These are phyloP conservation scores for Phaeolepiota aurea DNA, from an alignment of 768 basidiomycete species.

Conservation along the genomic window DNA sequence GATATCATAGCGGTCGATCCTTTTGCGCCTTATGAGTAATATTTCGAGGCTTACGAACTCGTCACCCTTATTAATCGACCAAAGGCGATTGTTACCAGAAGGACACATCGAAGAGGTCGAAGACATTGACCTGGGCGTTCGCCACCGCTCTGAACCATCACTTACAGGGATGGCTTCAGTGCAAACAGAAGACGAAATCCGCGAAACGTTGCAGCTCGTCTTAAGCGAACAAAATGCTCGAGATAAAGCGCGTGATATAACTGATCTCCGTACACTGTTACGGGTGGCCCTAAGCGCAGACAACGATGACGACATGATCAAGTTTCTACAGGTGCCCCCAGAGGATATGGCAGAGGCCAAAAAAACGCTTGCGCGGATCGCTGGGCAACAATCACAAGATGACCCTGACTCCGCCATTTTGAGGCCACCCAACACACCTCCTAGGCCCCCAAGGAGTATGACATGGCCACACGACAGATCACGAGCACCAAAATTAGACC, in stretches of 20 bases:
- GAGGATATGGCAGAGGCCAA: slow-evolving; percentile 48
- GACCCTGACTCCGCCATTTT: not conserved
- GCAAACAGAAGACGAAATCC: slow-evolving; percentile 8
- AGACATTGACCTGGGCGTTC: not conserved
- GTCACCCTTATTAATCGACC: slow-evolving; percentile 11
- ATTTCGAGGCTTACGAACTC: slow-evolving; percentile 25
- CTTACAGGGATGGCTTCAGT: not conserved
- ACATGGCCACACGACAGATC: not conserved
- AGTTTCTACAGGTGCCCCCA: slow-evolving; percentile 28
- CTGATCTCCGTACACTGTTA: slow-evolving; percentile 21
- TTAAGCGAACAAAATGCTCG: slow-evolving; percentile 25
- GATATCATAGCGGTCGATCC: slow-evolving; percentile 18
- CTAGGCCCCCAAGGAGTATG: not conserved
- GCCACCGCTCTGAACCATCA: not conserved
- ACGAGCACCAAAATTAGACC: not conserved
- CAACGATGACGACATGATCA: slow-evolving; percentile 34
- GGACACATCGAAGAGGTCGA: slow-evolving; percentile 1
- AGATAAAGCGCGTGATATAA: slow-evolving; percentile 30
- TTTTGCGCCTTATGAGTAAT: slow-evolving; percentile 27
- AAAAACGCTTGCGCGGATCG: slow-evolving; percentile 42
- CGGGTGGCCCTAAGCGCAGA: slow-evolving; percentile 26
- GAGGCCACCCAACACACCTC: not conserved
- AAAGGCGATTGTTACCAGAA: not conserved
- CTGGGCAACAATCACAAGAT: slow-evolving; percentile 18
- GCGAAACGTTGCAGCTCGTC: slow-evolving; percentile 6